Evolutionary conservation across 2,329 filamentous ascomycete genomes (phyloP).

Genomic region (Thelonectria olida): DNA sequence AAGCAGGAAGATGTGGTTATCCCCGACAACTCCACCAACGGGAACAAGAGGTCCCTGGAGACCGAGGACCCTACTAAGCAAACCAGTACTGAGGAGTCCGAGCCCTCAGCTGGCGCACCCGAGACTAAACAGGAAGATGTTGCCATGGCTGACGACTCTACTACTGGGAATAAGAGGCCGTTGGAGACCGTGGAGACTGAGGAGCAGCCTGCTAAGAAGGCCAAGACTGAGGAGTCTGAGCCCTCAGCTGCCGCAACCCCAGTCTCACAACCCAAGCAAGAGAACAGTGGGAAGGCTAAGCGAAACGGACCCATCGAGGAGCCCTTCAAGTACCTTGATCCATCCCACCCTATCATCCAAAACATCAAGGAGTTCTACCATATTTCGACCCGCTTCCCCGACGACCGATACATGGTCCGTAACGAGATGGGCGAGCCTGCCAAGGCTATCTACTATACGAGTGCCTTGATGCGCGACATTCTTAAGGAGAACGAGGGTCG

Average conservation of each 20-base stretch:
- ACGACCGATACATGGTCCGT: slow-evolving; percentile 93
- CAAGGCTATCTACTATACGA: slow-evolving; percentile 98
- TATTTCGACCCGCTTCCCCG: slow-evolving; percentile 84
- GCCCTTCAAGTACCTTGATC: slow-evolving; percentile 88
- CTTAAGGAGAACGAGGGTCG: slow-evolving; percentile 87
- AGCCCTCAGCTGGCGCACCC: slow-evolving; percentile 3
- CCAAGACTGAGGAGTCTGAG: slow-evolving; percentile 54
- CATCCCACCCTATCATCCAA: slow-evolving; percentile 78
- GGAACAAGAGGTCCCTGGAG: slow-evolving; percentile 48
- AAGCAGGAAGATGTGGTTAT: slow-evolving; percentile 42
- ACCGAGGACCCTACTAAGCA: slow-evolving; percentile 47
- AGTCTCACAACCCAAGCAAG: slow-evolving; percentile 37
- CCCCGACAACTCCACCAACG: slow-evolving; percentile 43
- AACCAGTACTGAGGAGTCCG: slow-evolving; percentile 36
- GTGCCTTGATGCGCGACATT: slow-evolving; percentile 83
- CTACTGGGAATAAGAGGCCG: slow-evolving; percentile 47
- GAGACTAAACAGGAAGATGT: slow-evolving; percentile 41
- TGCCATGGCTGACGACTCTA: slow-evolving; percentile 42
- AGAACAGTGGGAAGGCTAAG: slow-evolving; percentile 46
- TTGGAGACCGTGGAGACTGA: slow-evolving; percentile 47
- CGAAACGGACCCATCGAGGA: slow-evolving; percentile 76
- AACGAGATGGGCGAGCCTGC: slow-evolving; percentile 88
- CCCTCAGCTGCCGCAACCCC: slow-evolving; percentile 31
- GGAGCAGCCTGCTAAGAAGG: slow-evolving; percentile 57
- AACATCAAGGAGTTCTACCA: slow-evolving; percentile 87